Percentiles rank a stretch among this genome's conserved stretches.
phyloP scores from a whole-genome alignment of 2,329 filamentous ascomycete species.

The Atkinsonella texensis region DNA sequence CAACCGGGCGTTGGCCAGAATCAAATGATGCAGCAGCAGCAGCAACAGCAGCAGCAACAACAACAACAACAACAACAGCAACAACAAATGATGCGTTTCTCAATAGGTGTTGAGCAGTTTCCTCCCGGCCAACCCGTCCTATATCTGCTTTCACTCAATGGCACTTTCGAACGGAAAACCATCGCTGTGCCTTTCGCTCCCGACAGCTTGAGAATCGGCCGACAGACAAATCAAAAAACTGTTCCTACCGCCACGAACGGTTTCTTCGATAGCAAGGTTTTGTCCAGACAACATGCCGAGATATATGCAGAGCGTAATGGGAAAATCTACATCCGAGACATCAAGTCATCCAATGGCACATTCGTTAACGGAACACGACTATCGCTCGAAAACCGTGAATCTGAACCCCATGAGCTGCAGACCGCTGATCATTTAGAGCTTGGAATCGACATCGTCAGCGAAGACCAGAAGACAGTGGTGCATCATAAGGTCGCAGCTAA shows the following conservation, averaged over 20 bases:
- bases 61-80: too few relatives aligned
- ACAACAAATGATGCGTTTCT: slow-evolving; percentile 40
- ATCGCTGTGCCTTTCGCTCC: slow-evolving; percentile 87
- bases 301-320: slow-evolving; percentile 79
- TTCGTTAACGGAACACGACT: slow-evolving; percentile 90
- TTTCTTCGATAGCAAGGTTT: slow-evolving; percentile 95
- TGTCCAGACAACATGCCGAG: slow-evolving; percentile 92
- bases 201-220: slow-evolving; percentile 88
- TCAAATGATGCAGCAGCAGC: slow-evolving; percentile 33
- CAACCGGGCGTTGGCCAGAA: slow-evolving; percentile 20
- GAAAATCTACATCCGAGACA: slow-evolving; percentile 91
- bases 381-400: slow-evolving; percentile 90
- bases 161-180: slow-evolving; percentile 93
- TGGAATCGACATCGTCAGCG: slow-evolving; percentile 96
- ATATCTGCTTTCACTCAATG: slow-evolving; percentile 81
- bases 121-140: slow-evolving; percentile 63
- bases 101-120: slow-evolving; percentile 46
- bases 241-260: slow-evolving; percentile 84
- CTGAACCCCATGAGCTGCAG: slow-evolving; percentile 85
- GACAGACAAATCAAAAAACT: slow-evolving; percentile 95
- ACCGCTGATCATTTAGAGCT: slow-evolving; percentile 87
- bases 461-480: slow-evolving; percentile 96
- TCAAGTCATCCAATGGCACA: slow-evolving; percentile 97
- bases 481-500: slow-evolving; percentile 97
- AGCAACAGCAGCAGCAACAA: slow-evolving; percentile 29